A percentile compares a stretch with the other conserved stretches of the same genome.
These are phyloP conservation scores for Candida tetrigidarum DNA, from an alignment of 1,139 yeast species.

Conservation along the genomic window DNA sequence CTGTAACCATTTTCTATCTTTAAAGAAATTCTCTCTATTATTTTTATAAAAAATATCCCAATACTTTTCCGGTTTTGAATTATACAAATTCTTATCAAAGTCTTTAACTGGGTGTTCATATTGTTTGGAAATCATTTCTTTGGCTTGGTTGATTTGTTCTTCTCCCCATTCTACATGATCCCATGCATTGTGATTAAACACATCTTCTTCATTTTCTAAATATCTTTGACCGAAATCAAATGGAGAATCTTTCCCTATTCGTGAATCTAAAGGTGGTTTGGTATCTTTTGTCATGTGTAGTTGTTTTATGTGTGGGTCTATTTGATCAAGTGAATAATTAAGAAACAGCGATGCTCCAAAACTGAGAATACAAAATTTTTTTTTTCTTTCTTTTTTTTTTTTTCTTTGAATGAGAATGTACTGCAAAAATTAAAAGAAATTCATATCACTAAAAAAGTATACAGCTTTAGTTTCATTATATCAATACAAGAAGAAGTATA, in stretches of 20 bases:
- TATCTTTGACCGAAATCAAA: conserved; percentile 90
- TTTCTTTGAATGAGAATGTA: not conserved
- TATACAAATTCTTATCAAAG: conserved; percentile 78
- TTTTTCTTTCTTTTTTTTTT: no score
- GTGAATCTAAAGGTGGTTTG: conserved; percentile 47
- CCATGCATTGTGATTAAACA: conserved; percentile 96
- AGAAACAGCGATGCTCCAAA: conserved; percentile 1
- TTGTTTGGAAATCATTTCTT: conserved; percentile 75
- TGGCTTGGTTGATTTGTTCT: conserved; percentile 79
- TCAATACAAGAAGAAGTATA: no score
- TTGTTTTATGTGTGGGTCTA: not conserved
- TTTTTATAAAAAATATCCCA: conserved; percentile 96
- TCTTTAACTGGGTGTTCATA: conserved; percentile 83
- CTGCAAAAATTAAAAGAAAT: not conserved
- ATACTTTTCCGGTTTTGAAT: conserved; percentile 86
- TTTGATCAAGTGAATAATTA: no score
- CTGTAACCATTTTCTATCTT: conserved; percentile 95
- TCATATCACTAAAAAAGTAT: no score
- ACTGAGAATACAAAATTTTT: no score
- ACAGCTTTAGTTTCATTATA: no score
- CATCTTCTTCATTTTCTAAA: conserved; percentile 73
- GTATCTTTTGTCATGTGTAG: conserved; percentile 17
- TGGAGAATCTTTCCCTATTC: conserved; percentile 87
- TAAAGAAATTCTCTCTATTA: conserved; percentile 91
- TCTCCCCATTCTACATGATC: conserved; percentile 99